phyloP scores from a whole-genome alignment of 2,329 filamentous ascomycete genomes.

The Scytalidium lignicola region DNA sequence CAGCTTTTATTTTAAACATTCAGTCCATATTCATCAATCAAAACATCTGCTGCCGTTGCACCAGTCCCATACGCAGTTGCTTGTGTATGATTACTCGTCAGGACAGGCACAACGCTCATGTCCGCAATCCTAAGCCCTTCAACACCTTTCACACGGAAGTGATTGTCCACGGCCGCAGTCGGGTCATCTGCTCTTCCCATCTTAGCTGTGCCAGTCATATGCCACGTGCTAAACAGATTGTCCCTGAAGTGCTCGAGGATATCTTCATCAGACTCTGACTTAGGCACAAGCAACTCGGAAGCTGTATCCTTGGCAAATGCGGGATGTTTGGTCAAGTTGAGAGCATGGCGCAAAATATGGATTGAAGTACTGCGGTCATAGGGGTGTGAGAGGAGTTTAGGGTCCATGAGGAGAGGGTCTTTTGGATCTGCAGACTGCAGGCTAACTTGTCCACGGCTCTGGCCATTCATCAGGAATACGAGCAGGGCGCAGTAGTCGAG shows the following conservation, averaged over 20 bases:
- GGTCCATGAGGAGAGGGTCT: conserved; percentile 46
- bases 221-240: conserved; percentile 43
- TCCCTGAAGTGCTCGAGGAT: conserved; percentile 42
- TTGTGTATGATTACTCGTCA: conserved; percentile 46
- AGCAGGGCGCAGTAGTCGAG: conserved; percentile 37
- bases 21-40: conserved; percentile 39
- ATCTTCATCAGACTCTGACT: conserved; percentile 47
- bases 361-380: conserved; percentile 49
- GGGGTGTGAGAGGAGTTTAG: conserved; percentile 46
- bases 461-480: conserved; percentile 48
- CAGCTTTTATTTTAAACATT: too few species aligned
- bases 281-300: conserved; percentile 36
- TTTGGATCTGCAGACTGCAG: conserved; percentile 48
- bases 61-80: conserved; percentile 50
- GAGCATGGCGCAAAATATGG: conserved; percentile 38
- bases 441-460: conserved; percentile 45
- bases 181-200: conserved; percentile 45
- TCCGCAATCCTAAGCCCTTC: conserved; percentile 45
- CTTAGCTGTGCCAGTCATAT: conserved; percentile 51
- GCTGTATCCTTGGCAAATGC: conserved; percentile 40
- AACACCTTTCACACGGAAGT: conserved; percentile 44
- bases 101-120: conserved; percentile 45
- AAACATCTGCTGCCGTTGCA: conserved; percentile 44
- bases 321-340: conserved; percentile 36
- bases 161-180: conserved; percentile 43